Conservation (phyloP, 352 stramenopile species). For the Globisporangium camurandrum region DNA sequence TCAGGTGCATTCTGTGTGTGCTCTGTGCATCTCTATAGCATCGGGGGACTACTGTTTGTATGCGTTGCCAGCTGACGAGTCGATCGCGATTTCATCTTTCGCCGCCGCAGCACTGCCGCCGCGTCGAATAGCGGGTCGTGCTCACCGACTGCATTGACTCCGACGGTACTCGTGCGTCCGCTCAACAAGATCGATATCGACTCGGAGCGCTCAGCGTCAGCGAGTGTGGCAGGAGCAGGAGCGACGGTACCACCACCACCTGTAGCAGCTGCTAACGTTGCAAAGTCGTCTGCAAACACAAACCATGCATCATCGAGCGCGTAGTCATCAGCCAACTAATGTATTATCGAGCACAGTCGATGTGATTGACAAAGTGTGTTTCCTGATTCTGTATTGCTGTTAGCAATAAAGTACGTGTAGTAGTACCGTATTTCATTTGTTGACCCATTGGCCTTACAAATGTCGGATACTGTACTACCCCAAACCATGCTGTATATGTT, state of each 20-base stretch:
- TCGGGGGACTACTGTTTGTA: background rate
- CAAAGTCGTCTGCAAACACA: background rate
- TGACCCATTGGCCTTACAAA: too few species aligned
- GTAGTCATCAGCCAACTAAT: too few species aligned
- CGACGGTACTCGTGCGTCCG: constrained; percentile 44
- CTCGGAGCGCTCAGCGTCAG: constrained; percentile 1
- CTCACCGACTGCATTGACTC: constrained; percentile 26
- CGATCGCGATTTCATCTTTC: too few species aligned
- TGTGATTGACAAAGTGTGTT: too few species aligned
- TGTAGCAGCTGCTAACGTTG: too few species aligned
- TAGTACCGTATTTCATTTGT: too few species aligned
- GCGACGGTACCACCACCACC: background rate
- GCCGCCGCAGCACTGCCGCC: background rate
- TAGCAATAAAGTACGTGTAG: too few species aligned
- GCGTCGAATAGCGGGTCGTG: background rate
- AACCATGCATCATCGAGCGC: background rate
- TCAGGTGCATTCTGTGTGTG: constrained; percentile 7
- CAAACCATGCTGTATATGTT: too few species aligned
- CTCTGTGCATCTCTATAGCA: background rate
- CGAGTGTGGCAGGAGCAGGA: background rate
- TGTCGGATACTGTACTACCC: too few species aligned
- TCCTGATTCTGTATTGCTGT: too few species aligned
- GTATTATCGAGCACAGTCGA: too few species aligned
- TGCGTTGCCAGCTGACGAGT: background rate
- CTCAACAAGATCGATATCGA: constrained; percentile 55